These are phyloP conservation scores for Mediolabrus comicus DNA, from an alignment of 108 stramenopile species.

Conservation along the genomic window DNA sequence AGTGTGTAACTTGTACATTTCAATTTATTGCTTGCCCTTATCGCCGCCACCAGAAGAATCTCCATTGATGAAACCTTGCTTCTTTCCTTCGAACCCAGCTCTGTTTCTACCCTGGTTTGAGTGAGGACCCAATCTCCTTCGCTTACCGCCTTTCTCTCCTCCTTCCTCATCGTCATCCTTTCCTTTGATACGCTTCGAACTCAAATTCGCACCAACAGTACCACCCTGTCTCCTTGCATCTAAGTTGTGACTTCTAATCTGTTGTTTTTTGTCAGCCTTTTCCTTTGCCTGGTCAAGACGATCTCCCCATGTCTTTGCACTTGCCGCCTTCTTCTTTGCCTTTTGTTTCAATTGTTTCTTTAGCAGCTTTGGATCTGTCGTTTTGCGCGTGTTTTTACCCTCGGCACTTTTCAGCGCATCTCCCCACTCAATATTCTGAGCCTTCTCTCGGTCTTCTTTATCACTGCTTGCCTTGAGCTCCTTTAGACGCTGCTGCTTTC, in stretches of 20 bases:
- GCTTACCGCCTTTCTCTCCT: conserved; percentile 26
- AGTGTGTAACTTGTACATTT: neutral
- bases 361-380: conserved; percentile 80
- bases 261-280: conserved; percentile 70
- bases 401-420: conserved; percentile 73
- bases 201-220: conserved; percentile 68
- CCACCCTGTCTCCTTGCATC: conserved; percentile 77
- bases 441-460: conserved; percentile 73
- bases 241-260: conserved; percentile 84
- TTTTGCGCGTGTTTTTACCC: conserved; percentile 58
- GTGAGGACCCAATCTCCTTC: conserved; percentile 45
- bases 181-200: conserved; percentile 65
- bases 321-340: conserved; percentile 84
- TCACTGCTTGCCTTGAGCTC: conserved; percentile 61
- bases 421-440: conserved; percentile 72
- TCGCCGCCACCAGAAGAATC: conserved; percentile 12
- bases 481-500: conserved; percentile 68
- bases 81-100: conserved; percentile 87
- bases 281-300: conserved; percentile 70
- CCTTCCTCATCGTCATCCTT: conserved; percentile 36
- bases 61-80: conserved; percentile 78
- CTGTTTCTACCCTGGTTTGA: conserved; percentile 47
- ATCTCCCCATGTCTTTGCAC: conserved; percentile 79
- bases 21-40: conserved; percentile 9
- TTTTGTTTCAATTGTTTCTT: conserved; percentile 83